Evolutionary conservation across 163 green algal species (phyloP), one percentile per base, ranked within the genome.

Genomic region (Prototheca wickerhamii): DNA sequence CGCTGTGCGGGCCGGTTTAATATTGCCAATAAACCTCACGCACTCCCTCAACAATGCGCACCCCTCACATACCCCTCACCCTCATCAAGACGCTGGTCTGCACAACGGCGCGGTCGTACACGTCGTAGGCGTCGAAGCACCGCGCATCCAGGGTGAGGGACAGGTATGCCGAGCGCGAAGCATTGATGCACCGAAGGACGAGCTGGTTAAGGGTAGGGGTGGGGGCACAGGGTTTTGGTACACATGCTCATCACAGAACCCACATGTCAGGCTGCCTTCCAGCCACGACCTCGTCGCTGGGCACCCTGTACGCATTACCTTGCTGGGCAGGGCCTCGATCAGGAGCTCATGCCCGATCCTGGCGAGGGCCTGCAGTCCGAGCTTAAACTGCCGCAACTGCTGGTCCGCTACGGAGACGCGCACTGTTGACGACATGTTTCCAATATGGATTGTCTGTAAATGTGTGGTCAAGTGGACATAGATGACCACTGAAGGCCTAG

Each of bases 71-170:
- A 15, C 12, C n/a, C 21, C 61, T 40, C 23, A 81, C 74, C 81
- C 91, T 91, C 40, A 86, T 64, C n/a, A 83, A 68, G 6, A 92
- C 63, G 10, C 71, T 76, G 0, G 75, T 73, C 58, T 93, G 80
- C n/a, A 93, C 64, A 5, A 87, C 55, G 3, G 29, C 60, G 10
- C 52, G 59, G 26, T 67, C 67, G 30, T 82, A 81, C 4, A 93
- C 60, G 25, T 77, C 67, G 58, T 90, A 89, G 40, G 42, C 62
- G 21, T 90, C 82, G 43, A 93, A 93, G 44, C 88, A 93, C 2
- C 42, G 49, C n/a, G 64, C 72, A 21, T 74, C 57, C 43, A 84
- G 84, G 2, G 71, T 84, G 29, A 88, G 58, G 0, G 77, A 82
- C 6, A 90, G 70, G 65, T 84, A 87, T 21, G 84, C 86, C 7